phyloP scores from a whole-genome alignment of 139 green algal species.

The Limnomonas spitsbergensis region DNA sequence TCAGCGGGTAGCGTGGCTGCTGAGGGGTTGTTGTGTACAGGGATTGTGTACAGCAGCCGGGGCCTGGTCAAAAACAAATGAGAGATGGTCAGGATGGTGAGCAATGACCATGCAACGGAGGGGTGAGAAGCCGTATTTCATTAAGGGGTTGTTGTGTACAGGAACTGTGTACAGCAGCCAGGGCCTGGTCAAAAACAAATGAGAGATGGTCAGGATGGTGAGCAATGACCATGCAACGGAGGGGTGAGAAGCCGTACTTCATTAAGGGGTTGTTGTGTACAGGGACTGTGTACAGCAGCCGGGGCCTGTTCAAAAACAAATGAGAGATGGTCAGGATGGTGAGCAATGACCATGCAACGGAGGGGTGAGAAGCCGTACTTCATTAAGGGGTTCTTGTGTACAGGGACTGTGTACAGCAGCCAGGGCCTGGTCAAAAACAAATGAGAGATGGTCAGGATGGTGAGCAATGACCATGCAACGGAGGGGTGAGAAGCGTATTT shows the following conservation, averaged over 20 bases:
- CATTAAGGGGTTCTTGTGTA: slow-evolving; percentile 47
- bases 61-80: slow-evolving; percentile 9
- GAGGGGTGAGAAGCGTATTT: too few species aligned
- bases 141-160: slow-evolving; percentile 45
- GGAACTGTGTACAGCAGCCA: slow-evolving; percentile 50
- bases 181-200: slow-evolving; percentile 6
- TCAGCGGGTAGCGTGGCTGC: slow-evolving; percentile 14
- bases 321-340: too few species aligned
- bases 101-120: too few species aligned
- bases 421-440: slow-evolving; percentile 2
- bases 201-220: too few species aligned
- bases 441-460: too few species aligned
- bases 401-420: slow-evolving; percentile 50
- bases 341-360: too few species aligned
- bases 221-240: too few species aligned
- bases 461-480: too few species aligned
- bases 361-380: too few species aligned
- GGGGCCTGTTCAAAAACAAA: slow-evolving; percentile 4
- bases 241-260: too few species aligned
- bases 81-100: too few species aligned
- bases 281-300: slow-evolving; percentile 50
- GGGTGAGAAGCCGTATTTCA: too few species aligned
- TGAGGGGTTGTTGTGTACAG: slow-evolving; percentile 46
- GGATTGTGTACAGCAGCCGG: slow-evolving; percentile 47
- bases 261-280: slow-evolving; percentile 47